Evolutionary conservation across 169 alveolate genomes (phyloP).

Genomic region (Hepatocystis sp.): DNA sequence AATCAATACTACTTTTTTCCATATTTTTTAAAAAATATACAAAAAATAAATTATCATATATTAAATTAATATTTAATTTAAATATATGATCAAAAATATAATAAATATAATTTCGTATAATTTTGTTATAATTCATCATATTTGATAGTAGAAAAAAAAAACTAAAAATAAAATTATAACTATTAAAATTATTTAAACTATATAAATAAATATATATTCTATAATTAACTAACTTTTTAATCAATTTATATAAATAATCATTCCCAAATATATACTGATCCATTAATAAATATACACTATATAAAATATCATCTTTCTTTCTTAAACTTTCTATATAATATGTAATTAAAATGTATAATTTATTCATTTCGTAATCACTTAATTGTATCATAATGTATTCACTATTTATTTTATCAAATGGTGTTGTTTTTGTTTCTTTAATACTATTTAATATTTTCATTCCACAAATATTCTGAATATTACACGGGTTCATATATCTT

Average conservation of each 20-base stretch:
- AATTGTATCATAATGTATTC: too few species aligned
- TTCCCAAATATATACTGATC: conserved; percentile 36
- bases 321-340: conserved; percentile 48
- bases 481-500: conserved; percentile 21
- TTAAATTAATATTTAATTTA: conserved; percentile 15
- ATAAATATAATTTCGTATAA: conserved; percentile 49
- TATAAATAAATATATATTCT: conserved; percentile 16
- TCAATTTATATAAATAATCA: conserved; percentile 33
- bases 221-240: conserved; percentile 42
- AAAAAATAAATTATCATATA: conserved; percentile 14
- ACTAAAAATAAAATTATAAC: conserved; percentile 19
- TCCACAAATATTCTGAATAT: conserved; percentile 28
- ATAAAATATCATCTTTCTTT: conserved; percentile 35
- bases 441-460: conserved; percentile 4
- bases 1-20: conserved; percentile 66
- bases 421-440: neutral
- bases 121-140: conserved; percentile 65
- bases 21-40: conserved; percentile 53
- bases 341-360: conserved; percentile 13
- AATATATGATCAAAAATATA: conserved; percentile 49
- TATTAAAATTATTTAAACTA: conserved; percentile 22
- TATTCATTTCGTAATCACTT: conserved; percentile 5
- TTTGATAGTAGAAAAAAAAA: conserved; percentile 28
- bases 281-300: conserved; percentile 23
- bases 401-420: neutral